Conservation (phyloP, 148 eudicot genomes). For the Rhododendron kiyosumense region DNA sequence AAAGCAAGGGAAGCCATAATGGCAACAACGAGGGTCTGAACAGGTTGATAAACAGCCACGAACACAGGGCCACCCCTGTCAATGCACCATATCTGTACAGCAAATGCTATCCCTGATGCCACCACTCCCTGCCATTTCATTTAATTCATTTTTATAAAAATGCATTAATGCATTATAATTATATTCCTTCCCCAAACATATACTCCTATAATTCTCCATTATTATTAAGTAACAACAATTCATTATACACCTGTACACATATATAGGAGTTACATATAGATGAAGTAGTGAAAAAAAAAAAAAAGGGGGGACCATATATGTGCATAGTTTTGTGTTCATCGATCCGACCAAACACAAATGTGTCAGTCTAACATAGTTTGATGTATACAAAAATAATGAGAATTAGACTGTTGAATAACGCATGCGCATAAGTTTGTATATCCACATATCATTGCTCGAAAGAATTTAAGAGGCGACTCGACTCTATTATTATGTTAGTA, state of each 20-base stretch:
- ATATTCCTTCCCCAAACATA: neutral
- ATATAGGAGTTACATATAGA: no score
- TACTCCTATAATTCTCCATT: neutral
- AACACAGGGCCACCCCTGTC: slow-evolving; percentile 97
- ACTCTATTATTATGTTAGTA: neutral
- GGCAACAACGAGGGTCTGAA: slow-evolving; percentile 98
- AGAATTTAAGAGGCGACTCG: no score
- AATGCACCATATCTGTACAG: slow-evolving; percentile 99
- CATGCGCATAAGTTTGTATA: neutral
- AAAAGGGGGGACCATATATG: no score
- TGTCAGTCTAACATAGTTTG: no score
- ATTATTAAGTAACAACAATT: neutral
- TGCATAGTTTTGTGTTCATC: neutral
- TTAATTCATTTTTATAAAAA: neutral
- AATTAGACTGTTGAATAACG: neutral
- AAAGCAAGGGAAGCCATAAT: slow-evolving; percentile 81
- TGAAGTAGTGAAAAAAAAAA: no score
- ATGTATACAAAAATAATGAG: no score
- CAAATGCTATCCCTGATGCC: slow-evolving; percentile 99
- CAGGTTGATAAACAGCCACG: slow-evolving; percentile 98
- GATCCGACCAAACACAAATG: neutral
- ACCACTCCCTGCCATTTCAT: slow-evolving; percentile 76
- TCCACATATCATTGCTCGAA: neutral
- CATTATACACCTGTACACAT: neutral
- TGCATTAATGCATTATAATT: no score